Base-by-base conservation (phyloP, 2,329 filamentous ascomycete genomes). In the Colletotrichum lindemuthianum region DNA sequence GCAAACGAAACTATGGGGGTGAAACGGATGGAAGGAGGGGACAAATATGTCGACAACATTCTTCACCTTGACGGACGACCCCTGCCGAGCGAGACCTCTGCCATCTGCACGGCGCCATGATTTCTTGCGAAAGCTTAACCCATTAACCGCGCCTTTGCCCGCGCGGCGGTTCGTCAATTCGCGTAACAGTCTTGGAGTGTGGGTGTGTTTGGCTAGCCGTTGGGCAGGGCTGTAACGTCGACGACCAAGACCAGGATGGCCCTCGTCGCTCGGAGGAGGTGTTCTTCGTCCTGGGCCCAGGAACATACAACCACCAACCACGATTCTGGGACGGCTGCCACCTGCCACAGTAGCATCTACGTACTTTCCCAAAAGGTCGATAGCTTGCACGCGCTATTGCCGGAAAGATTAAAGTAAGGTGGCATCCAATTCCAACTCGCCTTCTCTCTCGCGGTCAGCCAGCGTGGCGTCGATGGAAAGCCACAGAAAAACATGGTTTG, bases 231-330 rank as follows among this genome's bases (percentile, higher is more conserved):
- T 41, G 24, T 24, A 24, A 24, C 24, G 24, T 24, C 24, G 24
- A 24, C 24, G 24, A 24, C 24, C 24, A 24, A 24, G 24, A 24
- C 24, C 24, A 24, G 24, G 24, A 24, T 24, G 24, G 24, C 24
- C 24, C 24, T 24, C 24, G 24, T 24, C 24, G 24, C 24, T 24
- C 24, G 24, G 24, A 24, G 24, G 24, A 24, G 24, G 24, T 24
- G 24, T 24, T 24, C 24, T 24, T 24, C 24, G 24, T 24, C 39
- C 39, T 39, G 45, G 51, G 44, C 8, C 61, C 50, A 65, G 61
- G 58, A 51, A 65, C 58, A 60, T 61, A 44, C 58, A 56, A 65
- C 45, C 43, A 47, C 52, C 58, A 56, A 65, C 45, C 43, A 47
- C 52, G 45, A 36, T 51, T 49, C 45, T 55, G 16, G 48, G 36